Evolutionary conservation across 2,329 filamentous ascomycete genomes (phyloP).

Genomic region (Tolypocladium ophioglossoides): DNA sequence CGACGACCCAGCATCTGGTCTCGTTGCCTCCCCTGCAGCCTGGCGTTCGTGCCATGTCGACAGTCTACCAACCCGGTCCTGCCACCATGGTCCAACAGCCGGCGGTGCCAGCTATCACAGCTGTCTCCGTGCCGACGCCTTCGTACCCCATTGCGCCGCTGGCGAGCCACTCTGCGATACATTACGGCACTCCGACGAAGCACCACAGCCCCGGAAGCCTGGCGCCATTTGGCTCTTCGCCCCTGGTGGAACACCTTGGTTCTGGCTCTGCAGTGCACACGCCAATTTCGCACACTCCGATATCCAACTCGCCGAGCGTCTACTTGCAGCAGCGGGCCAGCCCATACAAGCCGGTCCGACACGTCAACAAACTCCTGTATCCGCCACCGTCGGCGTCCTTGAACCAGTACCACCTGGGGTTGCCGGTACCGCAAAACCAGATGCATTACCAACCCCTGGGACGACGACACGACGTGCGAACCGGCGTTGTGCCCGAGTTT

Average conservation of each 20-base stretch:
- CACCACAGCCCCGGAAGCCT: constrained; percentile 40
- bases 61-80: constrained; percentile 56
- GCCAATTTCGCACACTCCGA: constrained; percentile 48
- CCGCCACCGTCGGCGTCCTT: constrained; percentile 74
- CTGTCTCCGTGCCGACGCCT: constrained; percentile 11
- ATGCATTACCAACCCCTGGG: constrained; percentile 79
- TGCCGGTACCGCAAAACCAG: constrained; percentile 52
- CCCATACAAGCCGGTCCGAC: constrained; percentile 82
- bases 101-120: constrained; percentile 12
- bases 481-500: constrained; percentile 61
- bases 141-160: constrained; percentile 12
- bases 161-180: constrained; percentile 18
- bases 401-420: constrained; percentile 55
- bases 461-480: constrained; percentile 55
- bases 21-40: constrained; percentile 54
- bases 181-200: constrained; percentile 42
- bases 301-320: constrained; percentile 74
- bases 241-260: constrained; percentile 51
- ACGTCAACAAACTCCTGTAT: constrained; percentile 83
- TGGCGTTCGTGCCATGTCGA: constrained; percentile 61
- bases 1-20: constrained; percentile 22
- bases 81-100: constrained; percentile 27
- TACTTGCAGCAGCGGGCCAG: constrained; percentile 83
- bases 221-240: constrained; percentile 49
- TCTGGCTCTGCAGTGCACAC: constrained; percentile 43